Percentiles rank a stretch among this genome's conserved stretches.
Evolutionary conservation across 2,329 filamentous ascomycete species (phyloP).

Genomic region (Alternaria viburni): DNA sequence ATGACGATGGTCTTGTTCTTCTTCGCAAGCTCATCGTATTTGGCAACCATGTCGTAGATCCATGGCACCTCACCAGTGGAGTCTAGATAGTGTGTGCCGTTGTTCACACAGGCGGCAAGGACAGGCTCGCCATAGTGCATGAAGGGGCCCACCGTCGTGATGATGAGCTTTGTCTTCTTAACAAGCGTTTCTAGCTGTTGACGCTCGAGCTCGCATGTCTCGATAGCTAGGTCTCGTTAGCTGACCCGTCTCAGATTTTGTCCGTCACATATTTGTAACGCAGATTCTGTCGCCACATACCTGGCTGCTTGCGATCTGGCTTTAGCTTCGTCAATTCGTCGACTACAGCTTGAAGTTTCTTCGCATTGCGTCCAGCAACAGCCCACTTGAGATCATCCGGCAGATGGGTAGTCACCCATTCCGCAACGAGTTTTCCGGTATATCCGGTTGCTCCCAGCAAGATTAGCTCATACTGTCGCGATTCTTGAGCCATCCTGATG

Average conservation of each 20-base stretch:
- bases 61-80: slow-evolving; percentile 70
- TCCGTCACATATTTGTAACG: neutral
- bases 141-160: slow-evolving; percentile 69
- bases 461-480: slow-evolving; percentile 68
- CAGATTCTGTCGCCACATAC: slow-evolving; percentile 52
- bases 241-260: neutral
- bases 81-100: slow-evolving; percentile 72
- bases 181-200: slow-evolving; percentile 59
- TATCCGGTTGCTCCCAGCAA: slow-evolving; percentile 78
- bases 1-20: slow-evolving; percentile 66
- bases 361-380: slow-evolving; percentile 78
- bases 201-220: slow-evolving; percentile 51
- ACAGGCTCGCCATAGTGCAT: slow-evolving; percentile 69
- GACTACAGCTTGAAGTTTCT: slow-evolving; percentile 74
- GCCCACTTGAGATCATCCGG: slow-evolving; percentile 87
- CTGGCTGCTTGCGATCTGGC: slow-evolving; percentile 72
- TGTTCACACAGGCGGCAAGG: slow-evolving; percentile 67
- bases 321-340: slow-evolving; percentile 70
- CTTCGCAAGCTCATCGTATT: slow-evolving; percentile 66
- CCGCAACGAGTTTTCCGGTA: slow-evolving; percentile 77
- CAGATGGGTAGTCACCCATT: slow-evolving; percentile 73
- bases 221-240: slow-evolving; percentile 45
- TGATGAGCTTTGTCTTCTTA: slow-evolving; percentile 63
- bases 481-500: slow-evolving; percentile 32
- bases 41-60: slow-evolving; percentile 66